Evolutionary conservation across 371 early-diverging fungal species (phyloP).

Genomic region (Amoeboaphelidium protococcarum): DNA sequence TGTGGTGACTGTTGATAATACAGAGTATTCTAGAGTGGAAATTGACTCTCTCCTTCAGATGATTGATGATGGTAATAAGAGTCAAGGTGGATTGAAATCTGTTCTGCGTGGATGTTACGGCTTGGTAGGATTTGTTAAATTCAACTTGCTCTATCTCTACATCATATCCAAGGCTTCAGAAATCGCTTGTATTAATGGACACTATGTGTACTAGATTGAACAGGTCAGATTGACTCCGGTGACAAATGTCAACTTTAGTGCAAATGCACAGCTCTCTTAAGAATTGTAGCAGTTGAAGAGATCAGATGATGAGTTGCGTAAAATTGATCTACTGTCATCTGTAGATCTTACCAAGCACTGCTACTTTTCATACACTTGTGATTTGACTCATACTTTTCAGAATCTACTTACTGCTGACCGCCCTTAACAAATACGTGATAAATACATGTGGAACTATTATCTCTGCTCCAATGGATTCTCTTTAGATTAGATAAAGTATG

Average conservation of each 20-base stretch:
- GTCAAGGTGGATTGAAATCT: constrained; percentile 41
- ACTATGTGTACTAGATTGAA: constrained; percentile 65
- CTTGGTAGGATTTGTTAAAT: constrained; percentile 59
- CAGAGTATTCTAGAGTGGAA: constrained; percentile 37
- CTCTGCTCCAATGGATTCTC: constrained; percentile 40
- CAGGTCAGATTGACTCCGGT: neutral
- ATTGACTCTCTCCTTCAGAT: constrained; percentile 40
- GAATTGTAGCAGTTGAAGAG: constrained; percentile 42
- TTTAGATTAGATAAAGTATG: constrained; percentile 23
- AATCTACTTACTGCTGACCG: constrained; percentile 34
- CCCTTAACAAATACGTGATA: constrained; percentile 26
- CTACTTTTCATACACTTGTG: constrained; percentile 78
- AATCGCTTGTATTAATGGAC: constrained; percentile 83
- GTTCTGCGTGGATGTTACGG: constrained; percentile 34
- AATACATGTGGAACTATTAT: constrained; percentile 84
- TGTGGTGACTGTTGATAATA: constrained; percentile 31
- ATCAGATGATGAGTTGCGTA: constrained; percentile 47
- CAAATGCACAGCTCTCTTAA: constrained; percentile 55
- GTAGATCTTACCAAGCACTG: constrained; percentile 63
- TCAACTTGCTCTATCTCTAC: constrained; percentile 74
- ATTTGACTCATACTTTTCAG: constrained; percentile 70
- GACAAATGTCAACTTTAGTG: neutral
- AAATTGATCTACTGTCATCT: constrained; percentile 33
- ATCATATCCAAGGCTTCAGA: constrained; percentile 57
- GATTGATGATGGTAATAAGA: constrained; percentile 51